Conservation (phyloP, 371 early-diverging fungal species). For the Haplosporangium sp. region DNA sequence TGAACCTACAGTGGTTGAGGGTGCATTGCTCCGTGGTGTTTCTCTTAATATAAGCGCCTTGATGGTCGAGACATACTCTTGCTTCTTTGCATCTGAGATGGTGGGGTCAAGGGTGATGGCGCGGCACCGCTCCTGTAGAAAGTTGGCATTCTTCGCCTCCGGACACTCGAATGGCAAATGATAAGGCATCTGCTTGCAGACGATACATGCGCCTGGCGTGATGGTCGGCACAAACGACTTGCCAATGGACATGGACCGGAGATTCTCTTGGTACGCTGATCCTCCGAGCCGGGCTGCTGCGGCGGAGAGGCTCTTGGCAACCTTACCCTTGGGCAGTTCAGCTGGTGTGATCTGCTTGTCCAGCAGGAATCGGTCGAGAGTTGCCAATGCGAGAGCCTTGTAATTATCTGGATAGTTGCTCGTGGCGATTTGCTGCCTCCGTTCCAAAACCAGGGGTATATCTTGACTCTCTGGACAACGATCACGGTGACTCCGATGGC, state of each 20-base stretch:
- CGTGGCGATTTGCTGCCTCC: conserved; percentile 52
- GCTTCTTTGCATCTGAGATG: conserved; percentile 48
- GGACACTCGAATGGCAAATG: conserved; percentile 51
- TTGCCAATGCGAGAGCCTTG: conserved; percentile 32
- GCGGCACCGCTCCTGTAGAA: conserved; percentile 50
- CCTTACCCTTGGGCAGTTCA: conserved; percentile 37
- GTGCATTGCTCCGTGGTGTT: conserved; percentile 19
- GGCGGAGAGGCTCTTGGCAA: conserved; percentile 29
- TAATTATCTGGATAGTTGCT: conserved; percentile 48
- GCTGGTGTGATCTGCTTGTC: conserved; percentile 47
- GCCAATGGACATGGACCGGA: conserved; percentile 55
- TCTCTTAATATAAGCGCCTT: conserved; percentile 40
- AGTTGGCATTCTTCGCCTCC: conserved; percentile 37
- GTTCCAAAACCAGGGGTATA: conserved; percentile 50
- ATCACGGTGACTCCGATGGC: conserved; percentile 44
- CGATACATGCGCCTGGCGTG: conserved; percentile 51
- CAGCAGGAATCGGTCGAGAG: conserved; percentile 34
- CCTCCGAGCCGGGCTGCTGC: conserved; percentile 47
- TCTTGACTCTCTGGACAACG: conserved; percentile 52
- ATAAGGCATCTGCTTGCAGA: conserved; percentile 47
- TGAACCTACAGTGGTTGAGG: background rate
- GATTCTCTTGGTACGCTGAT: conserved; percentile 44
- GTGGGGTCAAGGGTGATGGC: conserved; percentile 51
- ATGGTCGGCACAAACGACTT: conserved; percentile 50
- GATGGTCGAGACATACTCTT: conserved; percentile 49